Evolutionary conservation across 139 green algal species (phyloP).

Genomic region (Volvox reticuliferus): DNA sequence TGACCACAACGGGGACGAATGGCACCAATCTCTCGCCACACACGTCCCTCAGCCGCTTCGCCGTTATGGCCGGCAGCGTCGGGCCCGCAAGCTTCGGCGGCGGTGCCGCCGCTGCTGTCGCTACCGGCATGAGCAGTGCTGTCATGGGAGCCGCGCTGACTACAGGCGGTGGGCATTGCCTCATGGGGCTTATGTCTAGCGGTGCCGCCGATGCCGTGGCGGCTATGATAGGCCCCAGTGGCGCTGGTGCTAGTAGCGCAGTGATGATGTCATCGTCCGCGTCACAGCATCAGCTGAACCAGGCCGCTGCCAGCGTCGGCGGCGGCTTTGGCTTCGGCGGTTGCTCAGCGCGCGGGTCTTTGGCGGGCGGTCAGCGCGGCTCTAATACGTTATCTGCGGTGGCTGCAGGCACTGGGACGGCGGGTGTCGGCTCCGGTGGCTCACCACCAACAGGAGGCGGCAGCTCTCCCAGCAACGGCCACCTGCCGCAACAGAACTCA

Average conservation of each 20-base stretch:
- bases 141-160: conserved; percentile 1
- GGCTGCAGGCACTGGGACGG: not conserved
- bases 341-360: not conserved
- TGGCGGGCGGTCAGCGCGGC: not conserved
- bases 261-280: not conserved
- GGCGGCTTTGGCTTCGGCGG: not conserved
- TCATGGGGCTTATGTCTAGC: conserved; percentile 11
- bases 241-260: not conserved
- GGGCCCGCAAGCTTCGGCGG: not conserved
- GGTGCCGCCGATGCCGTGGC: conserved; percentile 11
- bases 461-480: not conserved
- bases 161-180: not conserved
- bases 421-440: not conserved
- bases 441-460: not conserved
- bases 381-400: not conserved
- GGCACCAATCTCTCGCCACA: conserved; percentile 7
- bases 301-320: not conserved
- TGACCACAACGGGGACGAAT: not conserved
- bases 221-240: conserved; percentile 8
- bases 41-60: conserved; percentile 12
- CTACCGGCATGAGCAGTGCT: not conserved
- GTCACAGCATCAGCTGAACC: conserved; percentile 9
- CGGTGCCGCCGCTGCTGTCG: not conserved
- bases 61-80: not conserved
- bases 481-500: conserved; percentile 8